Evolutionary conservation across 139 green algal genomes (phyloP), one percentile per base, ranked within the genome.

Genomic region (Chlorella sorokiniana): DNA sequence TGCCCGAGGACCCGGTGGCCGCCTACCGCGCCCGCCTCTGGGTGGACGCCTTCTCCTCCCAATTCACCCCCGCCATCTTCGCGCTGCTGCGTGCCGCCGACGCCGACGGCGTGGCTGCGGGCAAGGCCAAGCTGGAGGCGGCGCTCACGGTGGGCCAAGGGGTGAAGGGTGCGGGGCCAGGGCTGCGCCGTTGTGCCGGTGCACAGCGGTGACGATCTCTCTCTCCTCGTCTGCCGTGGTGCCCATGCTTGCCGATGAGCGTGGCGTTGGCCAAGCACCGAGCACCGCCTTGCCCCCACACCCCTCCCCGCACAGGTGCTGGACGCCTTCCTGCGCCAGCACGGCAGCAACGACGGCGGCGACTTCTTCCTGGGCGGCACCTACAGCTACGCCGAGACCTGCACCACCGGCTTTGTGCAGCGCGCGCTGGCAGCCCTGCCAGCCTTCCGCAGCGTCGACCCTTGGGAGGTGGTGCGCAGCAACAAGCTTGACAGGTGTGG

Each of bases 21-120:
- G 75, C 75, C n/a, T 56, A 56, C 5, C 40, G 51, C 14, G 80
- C 33, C 6, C 79, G 80, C 42, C 42, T 84, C 42, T 84, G 80
- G 31, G 44, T 76, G 2, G 79, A 84, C 8, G 31, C 59, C 8
- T 72, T 84, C 29, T 22, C 18, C 52, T 23, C 48, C 41, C 38
- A 61, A 27, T 72, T 79, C 54, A 52, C 65, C 1, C 22, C 9
- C 5, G 38, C 18, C 18, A 18, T 84, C n/a, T 72, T 79, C 51
- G 69, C 20, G 35, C 9, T 77, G 38, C 16, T 83, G 6, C 37
- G 67, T 7, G 68, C 78, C 18, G 68, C 37, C 51, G 61, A 7
- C 29, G 0, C 25, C 0, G 69, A 79, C 23, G 65, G 7, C 31
- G 42, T 79, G 68, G 67, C 35, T 22, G 41, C 42, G 27, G 79